Evolutionary conservation across 1,284 basidiomycete species (phyloP), one percentile per base, ranked within the genome.

Genomic region (Leccinum cinnamomeum): DNA sequence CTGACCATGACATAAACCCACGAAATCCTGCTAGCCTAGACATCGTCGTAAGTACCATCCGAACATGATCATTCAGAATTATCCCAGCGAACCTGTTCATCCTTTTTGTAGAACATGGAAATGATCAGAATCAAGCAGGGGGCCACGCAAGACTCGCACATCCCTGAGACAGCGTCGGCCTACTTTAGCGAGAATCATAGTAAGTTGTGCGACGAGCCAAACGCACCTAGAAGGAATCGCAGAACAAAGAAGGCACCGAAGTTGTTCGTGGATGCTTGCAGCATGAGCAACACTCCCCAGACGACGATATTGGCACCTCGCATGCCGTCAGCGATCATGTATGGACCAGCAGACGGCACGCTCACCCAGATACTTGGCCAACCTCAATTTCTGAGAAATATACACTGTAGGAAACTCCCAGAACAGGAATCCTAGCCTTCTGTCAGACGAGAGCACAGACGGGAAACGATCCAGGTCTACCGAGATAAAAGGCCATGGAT

Each of bases 331-430:
- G 0, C 28, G 28, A 33, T 33, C 11, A n/a, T 25, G 16, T 33
- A 35, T 37, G 30, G 10, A 20, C 3, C 7, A 16, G 58, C 20
- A 10, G 55, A 30, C 25, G 57, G n/a, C 20, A 57, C 20, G 53
- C 68, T 44, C 60, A 86, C 84, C 86, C 6, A 87, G 79, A 67
- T 88, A 89, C 71, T 33, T 33, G 33, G 33, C 33, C 33, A 33
- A 33, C 33, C 33, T 33, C 4, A 33, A 10, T 61, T 83, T 84
- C 70, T 89, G 87, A 0, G 87, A 82, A 55, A 90, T 82, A 64
- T 85, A 88, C 33, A 86, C 82, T 0, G 86, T 87, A 2, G 88
- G 86, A 63, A 89, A 88, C 67, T 89, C 86, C 79, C 83, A 89
- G 23, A 84, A 73, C 33, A 87, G 72, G 67, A 83, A 88, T 1